A percentile compares a stretch with the other conserved stretches of the same genome.
These are phyloP conservation scores for Talaromyces atroroseus DNA, from an alignment of 2,329 filamentous ascomycete species.

Conservation along the genomic window DNA sequence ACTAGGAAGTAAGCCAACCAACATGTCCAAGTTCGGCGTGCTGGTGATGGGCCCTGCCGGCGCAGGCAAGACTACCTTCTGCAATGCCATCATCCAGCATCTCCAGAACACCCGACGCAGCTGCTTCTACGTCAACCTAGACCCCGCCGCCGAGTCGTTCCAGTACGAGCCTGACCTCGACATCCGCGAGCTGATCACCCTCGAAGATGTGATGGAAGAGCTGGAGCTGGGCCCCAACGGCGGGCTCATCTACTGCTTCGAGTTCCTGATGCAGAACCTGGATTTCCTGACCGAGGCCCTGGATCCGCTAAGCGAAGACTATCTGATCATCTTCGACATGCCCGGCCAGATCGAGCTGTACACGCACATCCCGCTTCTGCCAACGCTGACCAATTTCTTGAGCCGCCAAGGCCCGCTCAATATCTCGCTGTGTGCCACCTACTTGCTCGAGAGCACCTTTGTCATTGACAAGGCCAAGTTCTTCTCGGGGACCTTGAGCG, in stretches of 20 bases:
- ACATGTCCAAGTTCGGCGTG: constrained; percentile 89
- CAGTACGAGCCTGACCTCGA: constrained; percentile 87
- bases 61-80: constrained; percentile 96
- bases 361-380: constrained; percentile 90
- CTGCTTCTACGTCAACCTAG: constrained; percentile 96
- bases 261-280: constrained; percentile 89
- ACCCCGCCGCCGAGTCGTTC: constrained; percentile 90
- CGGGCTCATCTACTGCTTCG: constrained; percentile 92
- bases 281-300: constrained; percentile 84
- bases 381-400: constrained; percentile 74
- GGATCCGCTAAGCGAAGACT: constrained; percentile 83
- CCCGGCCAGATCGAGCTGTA: constrained; percentile 98
- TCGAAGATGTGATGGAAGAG: constrained; percentile 96
- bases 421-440: constrained; percentile 86
- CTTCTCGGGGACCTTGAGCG: constrained; percentile 89
- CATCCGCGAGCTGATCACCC: constrained; percentile 88
- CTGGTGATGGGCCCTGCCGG: constrained; percentile 96
- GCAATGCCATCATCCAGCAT: constrained; percentile 85
- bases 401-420: constrained; percentile 74
- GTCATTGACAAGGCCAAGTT: constrained; percentile 95
- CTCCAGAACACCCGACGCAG: constrained; percentile 86
- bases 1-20: background rate
- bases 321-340: constrained; percentile 97
- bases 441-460: constrained; percentile 92
- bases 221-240: constrained; percentile 86